Conservation (phyloP, 768 basidiomycete genomes). For the Hydnomerulius pinastri region DNA sequence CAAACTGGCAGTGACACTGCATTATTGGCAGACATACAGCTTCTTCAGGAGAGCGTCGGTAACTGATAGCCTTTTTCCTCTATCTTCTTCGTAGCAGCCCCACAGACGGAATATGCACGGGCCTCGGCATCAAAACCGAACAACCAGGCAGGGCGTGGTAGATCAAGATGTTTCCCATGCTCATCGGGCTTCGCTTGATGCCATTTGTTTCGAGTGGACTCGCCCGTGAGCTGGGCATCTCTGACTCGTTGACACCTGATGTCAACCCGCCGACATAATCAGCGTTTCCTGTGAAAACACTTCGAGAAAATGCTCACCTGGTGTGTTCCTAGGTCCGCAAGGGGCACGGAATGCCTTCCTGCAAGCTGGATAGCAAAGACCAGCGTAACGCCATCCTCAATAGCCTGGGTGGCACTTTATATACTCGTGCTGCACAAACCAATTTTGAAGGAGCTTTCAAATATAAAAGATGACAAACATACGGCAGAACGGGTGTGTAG, state of each 20-base stretch:
- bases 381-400: conserved; percentile 41
- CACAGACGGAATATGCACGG: conserved; percentile 18
- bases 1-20: too few relatives aligned
- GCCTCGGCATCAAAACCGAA: conserved; percentile 22
- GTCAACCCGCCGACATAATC: background rate
- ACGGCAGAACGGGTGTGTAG: conserved; percentile 33
- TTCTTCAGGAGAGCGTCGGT: too few relatives aligned
- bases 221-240: conserved; percentile 19
- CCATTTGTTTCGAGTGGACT: conserved; percentile 23
- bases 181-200: conserved; percentile 17
- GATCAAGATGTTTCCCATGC: conserved; percentile 12
- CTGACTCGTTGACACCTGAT: conserved; percentile 24
- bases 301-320: background rate
- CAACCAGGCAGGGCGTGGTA: conserved; percentile 26
- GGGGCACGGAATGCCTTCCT: background rate
- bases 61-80: conserved; percentile 19
- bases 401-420: conserved; percentile 43
- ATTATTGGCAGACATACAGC: background rate
- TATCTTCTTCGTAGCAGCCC: conserved; percentile 10
- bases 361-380: conserved; percentile 26
- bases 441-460: too few relatives aligned
- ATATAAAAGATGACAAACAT: background rate
- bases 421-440: conserved; percentile 9
- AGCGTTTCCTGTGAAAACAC: background rate
- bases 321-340: conserved; percentile 5